Evolutionary conservation across 1,284 basidiomycete species (phyloP).

Genomic region (Boletus semigastroideus): DNA sequence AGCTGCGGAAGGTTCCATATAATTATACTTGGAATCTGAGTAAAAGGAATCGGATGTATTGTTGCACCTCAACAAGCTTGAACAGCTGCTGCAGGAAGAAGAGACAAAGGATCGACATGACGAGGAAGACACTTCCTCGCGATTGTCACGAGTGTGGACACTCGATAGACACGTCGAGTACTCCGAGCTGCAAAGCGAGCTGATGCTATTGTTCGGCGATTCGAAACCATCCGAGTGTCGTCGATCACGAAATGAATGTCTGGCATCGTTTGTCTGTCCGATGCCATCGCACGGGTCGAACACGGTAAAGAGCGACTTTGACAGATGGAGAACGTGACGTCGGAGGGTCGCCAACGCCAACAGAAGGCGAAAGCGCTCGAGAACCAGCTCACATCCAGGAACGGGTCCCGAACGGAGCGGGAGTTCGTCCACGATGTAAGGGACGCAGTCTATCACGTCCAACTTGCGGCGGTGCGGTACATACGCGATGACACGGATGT

Average conservation of each 20-base stretch:
- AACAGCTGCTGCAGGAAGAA: slow-evolving; percentile 30
- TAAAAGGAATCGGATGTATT: slow-evolving; percentile 6
- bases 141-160: not conserved
- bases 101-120: slow-evolving; percentile 12
- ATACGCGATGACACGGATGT: slow-evolving; percentile 22
- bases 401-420: slow-evolving; percentile 4
- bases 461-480: slow-evolving; percentile 13
- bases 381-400: slow-evolving; percentile 9
- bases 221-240: slow-evolving; percentile 1
- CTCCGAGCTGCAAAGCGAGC: slow-evolving; percentile 12
- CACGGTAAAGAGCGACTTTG: slow-evolving; percentile 12
- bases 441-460: slow-evolving; percentile 10
- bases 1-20: slow-evolving; percentile 8
- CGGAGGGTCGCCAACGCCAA: slow-evolving; percentile 19
- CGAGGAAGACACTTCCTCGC: slow-evolving; percentile 1
- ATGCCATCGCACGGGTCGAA: not conserved
- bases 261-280: not conserved
- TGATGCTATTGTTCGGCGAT: slow-evolving; percentile 5
- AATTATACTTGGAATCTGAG: slow-evolving; percentile 2
- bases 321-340: slow-evolving; percentile 18
- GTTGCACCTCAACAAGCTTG: slow-evolving; percentile 6
- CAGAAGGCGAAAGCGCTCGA: slow-evolving; percentile 23
- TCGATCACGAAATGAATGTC: not conserved
- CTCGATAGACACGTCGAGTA: slow-evolving; percentile 30
- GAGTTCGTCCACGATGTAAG: slow-evolving; percentile 25